A percentile compares a stretch with the other conserved stretches of the same genome.
Conservation (phyloP, 306 rosid species). For the Cajanus cajan region DNA sequence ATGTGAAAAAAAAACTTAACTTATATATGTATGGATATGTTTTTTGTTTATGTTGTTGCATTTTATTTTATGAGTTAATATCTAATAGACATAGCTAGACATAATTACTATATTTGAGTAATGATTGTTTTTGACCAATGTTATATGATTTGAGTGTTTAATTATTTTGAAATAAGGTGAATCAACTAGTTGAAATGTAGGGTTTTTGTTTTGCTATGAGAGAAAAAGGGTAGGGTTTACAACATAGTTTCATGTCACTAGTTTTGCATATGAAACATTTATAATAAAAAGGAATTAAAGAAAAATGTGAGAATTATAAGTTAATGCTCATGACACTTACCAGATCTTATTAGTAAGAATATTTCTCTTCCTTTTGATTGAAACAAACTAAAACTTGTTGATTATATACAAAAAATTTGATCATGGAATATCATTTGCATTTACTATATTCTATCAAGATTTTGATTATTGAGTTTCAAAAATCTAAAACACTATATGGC, state of each 20-base stretch:
- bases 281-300: too few relatives aligned
- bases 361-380: too few relatives aligned
- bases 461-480: too few relatives aligned
- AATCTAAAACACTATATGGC: too few relatives aligned
- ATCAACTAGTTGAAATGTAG: neutral
- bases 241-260: neutral
- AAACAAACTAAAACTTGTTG: too few relatives aligned
- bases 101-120: neutral
- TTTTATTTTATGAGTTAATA: conserved; percentile 11
- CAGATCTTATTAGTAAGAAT: too few relatives aligned
- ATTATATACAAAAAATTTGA: too few relatives aligned
- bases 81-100: neutral
- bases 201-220: neutral
- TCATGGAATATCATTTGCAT: too few relatives aligned
- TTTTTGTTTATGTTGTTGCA: conserved; percentile 2
- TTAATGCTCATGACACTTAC: too few relatives aligned
- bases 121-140: conserved; percentile 4
- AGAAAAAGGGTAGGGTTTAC: neutral
- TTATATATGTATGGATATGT: neutral
- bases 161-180: neutral
- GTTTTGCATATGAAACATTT: too few relatives aligned
- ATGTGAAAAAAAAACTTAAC: neutral
- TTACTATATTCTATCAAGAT: too few relatives aligned
- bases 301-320: too few relatives aligned
- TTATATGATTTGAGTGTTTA: conserved; percentile 8